A percentile compares a stretch with the other conserved stretches of the same genome.
Evolutionary conservation across 2,329 filamentous ascomycete species (phyloP).

Genomic region (Beauveria bassiana): DNA sequence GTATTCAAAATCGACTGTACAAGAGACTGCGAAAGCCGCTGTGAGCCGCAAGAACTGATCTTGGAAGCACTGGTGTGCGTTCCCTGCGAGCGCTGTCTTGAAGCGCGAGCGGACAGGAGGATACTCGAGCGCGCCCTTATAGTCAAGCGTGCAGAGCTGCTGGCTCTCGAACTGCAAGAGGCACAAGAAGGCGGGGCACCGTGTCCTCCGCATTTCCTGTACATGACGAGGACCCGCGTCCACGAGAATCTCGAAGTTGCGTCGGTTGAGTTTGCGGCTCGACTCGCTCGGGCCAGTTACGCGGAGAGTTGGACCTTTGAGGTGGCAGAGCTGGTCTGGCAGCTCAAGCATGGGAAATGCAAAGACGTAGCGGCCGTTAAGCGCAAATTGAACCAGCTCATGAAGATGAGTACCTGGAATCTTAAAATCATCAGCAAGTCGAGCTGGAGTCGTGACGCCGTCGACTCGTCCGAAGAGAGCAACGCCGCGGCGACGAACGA

Average conservation of each 20-base stretch:
- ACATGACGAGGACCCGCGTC: too few species aligned
- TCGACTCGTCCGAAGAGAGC: not conserved
- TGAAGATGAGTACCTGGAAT: too few species aligned
- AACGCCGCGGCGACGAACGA: not conserved
- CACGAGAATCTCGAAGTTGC: too few species aligned
- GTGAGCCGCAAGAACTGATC: conserved; percentile 14
- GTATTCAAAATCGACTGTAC: conserved; percentile 24
- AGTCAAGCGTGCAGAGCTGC: not conserved
- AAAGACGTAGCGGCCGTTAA: not conserved
- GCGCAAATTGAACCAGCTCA: not conserved
- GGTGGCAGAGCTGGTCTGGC: not conserved
- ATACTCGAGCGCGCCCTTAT: not conserved
- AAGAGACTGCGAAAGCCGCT: conserved; percentile 18
- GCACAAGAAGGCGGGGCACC: too few species aligned
- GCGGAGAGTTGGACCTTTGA: not conserved
- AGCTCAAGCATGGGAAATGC: not conserved
- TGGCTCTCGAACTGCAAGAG: not conserved
- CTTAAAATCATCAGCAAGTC: not conserved
- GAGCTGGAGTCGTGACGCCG: not conserved
- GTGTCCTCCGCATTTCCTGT: too few species aligned
- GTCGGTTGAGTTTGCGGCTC: not conserved
- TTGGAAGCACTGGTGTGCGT: not conserved
- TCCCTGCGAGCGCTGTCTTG: not conserved
- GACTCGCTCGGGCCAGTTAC: not conserved
- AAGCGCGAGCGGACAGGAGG: not conserved